Percentiles rank a stretch among this genome's conserved stretches.
Conservation (phyloP, 2,329 filamentous ascomycete species). For the Cercospora zeina region DNA sequence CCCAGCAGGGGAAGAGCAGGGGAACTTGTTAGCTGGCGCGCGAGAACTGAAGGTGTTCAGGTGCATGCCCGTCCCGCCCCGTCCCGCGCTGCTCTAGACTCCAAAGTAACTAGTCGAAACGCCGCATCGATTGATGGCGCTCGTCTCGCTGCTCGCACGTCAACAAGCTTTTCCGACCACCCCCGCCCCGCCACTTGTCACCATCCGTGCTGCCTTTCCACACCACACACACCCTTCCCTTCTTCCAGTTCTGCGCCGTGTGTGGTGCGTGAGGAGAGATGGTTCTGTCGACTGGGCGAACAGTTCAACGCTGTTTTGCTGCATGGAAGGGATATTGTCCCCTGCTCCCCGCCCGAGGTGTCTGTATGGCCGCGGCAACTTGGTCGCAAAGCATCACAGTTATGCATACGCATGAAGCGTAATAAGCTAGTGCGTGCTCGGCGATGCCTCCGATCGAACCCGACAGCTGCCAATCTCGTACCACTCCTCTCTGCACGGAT, state of each 20-base stretch:
- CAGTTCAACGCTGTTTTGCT: neutral
- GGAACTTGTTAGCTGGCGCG: neutral
- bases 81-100: neutral
- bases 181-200: neutral
- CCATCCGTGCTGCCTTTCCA: neutral
- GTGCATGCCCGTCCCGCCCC: neutral
- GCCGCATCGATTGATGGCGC: neutral
- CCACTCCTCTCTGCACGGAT: neutral
- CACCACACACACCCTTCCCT: neutral
- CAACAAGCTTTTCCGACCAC: neutral
- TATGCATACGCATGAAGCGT: conserved; percentile 12
- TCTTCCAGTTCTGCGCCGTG: neutral
- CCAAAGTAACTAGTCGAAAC: neutral
- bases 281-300: too few species aligned
- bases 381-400: conserved; percentile 10
- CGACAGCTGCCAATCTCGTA: neutral
- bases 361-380: neutral
- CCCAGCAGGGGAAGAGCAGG: neutral
- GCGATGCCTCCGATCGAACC: neutral
- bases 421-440: neutral
- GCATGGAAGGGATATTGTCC: neutral
- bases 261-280: too few species aligned
- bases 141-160: neutral
- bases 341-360: neutral
- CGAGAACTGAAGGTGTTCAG: neutral